Percentiles rank a stretch among this genome's conserved stretches.
Conservation (phyloP, 202 grass and related monocot species). For the Zoysia matrella region DNA sequence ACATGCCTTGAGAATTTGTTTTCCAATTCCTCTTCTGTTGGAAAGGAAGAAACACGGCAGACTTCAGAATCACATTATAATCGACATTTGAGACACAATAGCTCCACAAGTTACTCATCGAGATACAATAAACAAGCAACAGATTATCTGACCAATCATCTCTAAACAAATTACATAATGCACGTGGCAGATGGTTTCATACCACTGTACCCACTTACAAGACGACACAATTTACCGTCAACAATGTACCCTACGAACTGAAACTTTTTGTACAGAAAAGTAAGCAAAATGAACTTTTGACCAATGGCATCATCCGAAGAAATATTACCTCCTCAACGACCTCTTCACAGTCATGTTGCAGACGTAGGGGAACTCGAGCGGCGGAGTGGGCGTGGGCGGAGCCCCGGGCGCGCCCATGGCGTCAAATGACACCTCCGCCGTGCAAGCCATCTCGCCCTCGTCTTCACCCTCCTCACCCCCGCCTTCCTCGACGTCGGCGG, state of each 20-base stretch:
- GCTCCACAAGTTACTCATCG: background rate
- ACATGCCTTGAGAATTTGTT: constrained; percentile 78
- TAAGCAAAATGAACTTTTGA: constrained; percentile 6
- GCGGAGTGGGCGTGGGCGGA: constrained; percentile 68
- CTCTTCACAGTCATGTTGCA: constrained; percentile 96
- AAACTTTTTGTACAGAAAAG: background rate
- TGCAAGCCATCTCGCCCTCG: constrained; percentile 65
- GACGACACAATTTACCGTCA: background rate
- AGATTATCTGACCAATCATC: background rate
- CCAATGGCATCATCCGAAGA: background rate
- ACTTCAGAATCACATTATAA: constrained; percentile 11
- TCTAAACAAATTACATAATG: background rate
- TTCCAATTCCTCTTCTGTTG: constrained; percentile 75
- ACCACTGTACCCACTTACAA: background rate
- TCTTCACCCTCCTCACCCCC: background rate
- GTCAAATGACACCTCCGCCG: constrained; percentile 86
- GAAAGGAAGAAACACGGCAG: background rate
- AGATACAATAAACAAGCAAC: constrained; percentile 6
- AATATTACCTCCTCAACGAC: constrained; percentile 70
- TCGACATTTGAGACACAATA: background rate
- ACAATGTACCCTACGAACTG: background rate
- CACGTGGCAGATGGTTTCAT: background rate
- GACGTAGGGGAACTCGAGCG: constrained; percentile 77
- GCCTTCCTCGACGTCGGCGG: constrained; percentile 16
- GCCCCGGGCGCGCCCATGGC: constrained; percentile 66